Evolutionary conservation across 2,329 filamentous ascomycete species (phyloP).

Genomic region (Aspergillus jensenii): DNA sequence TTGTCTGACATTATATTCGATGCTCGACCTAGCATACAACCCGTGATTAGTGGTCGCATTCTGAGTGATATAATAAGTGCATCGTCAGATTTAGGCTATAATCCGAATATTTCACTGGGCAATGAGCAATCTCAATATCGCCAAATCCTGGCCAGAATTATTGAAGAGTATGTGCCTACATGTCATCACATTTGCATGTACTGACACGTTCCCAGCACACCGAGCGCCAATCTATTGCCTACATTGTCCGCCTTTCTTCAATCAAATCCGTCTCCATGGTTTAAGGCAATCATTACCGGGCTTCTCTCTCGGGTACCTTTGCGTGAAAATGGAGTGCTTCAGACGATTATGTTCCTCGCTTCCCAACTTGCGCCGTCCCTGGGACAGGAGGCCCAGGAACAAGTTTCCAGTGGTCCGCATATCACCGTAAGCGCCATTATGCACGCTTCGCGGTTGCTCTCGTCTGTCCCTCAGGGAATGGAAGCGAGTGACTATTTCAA

Average conservation of each 20-base stretch:
- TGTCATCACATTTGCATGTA: background rate
- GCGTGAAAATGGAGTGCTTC: conserved; percentile 41
- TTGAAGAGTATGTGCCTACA: conserved; percentile 33
- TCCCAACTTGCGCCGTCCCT: conserved; percentile 43
- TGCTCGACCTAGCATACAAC: conserved; percentile 36
- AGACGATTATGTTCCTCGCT: conserved; percentile 44
- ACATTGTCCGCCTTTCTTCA: conserved; percentile 40
- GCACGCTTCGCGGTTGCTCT: conserved; percentile 43
- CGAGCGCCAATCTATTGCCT: conserved; percentile 35
- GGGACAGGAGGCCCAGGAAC: conserved; percentile 32
- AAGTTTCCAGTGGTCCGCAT: conserved; percentile 35
- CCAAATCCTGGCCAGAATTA: conserved; percentile 27
- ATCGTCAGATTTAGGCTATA: conserved; percentile 39
- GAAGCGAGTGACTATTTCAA: conserved; percentile 37
- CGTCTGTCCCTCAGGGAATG: conserved; percentile 41
- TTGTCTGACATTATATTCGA: conserved; percentile 35
- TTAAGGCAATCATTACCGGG: conserved; percentile 37
- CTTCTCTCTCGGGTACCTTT: conserved; percentile 41
- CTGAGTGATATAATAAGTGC: conserved; percentile 43
- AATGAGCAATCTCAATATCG: conserved; percentile 21
- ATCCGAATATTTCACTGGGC: conserved; percentile 25
- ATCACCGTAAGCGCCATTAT: conserved; percentile 47
- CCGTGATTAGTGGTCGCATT: conserved; percentile 39
- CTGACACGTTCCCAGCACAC: conserved; percentile 31
- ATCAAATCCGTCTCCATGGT: conserved; percentile 37